Conservation (phyloP, 306 rosid species). For the Gastrolobium bilobum region DNA sequence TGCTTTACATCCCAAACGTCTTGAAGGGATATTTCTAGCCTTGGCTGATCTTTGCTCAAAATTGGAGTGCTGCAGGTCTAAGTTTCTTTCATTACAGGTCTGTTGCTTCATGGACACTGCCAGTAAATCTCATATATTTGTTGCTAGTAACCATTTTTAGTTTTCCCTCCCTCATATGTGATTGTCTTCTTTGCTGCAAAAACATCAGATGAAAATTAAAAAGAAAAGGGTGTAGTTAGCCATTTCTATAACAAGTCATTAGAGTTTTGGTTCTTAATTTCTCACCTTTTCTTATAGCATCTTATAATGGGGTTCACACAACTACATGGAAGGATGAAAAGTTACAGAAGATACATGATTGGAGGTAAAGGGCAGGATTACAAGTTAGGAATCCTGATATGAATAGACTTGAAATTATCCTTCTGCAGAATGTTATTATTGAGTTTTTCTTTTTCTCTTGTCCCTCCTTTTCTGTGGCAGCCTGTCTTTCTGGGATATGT, state of each 20-base stretch:
- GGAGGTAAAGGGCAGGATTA: constrained; percentile 13
- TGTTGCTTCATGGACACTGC: constrained; percentile 55
- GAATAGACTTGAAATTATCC: neutral
- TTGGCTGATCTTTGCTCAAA: constrained; percentile 91
- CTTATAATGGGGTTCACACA: constrained; percentile 18
- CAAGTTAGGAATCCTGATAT: constrained; percentile 3
- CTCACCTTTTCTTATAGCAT: constrained; percentile 10
- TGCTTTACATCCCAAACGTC: constrained; percentile 68
- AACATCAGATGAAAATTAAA: neutral
- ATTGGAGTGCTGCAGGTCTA: constrained; percentile 91
- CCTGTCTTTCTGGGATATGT: neutral
- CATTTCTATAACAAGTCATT: constrained; percentile 33
- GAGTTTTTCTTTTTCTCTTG: neutral
- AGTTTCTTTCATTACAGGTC: constrained; percentile 85
- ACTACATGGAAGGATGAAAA: constrained; percentile 8
- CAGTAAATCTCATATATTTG: constrained; percentile 30
- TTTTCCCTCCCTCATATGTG: neutral
- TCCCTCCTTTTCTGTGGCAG: constrained; percentile 23
- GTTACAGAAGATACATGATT: neutral
- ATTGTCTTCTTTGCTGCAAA: constrained; percentile 22
- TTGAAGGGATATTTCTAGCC: constrained; percentile 83
- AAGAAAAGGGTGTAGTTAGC: constrained; percentile 18
- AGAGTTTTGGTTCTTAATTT: neutral
- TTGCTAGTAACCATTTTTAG: constrained; percentile 24
- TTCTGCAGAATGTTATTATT: constrained; percentile 1